Evolutionary conservation across 345 rosid species (phyloP).

Genomic region (Pugionium cornutum): DNA sequence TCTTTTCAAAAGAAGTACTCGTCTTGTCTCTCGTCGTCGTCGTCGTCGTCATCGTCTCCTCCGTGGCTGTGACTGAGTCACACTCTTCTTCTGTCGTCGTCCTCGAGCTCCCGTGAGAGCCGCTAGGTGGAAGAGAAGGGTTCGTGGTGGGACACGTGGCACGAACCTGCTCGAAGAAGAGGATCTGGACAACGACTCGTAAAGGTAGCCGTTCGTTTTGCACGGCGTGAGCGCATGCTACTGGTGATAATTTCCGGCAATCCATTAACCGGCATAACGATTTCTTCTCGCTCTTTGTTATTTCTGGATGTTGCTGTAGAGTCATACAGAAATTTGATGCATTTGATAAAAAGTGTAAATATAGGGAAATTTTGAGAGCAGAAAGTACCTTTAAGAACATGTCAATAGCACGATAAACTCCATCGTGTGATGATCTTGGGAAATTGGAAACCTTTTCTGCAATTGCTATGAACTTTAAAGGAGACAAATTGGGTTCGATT

Average conservation of each 20-base stretch:
- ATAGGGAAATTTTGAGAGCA: not conserved
- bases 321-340: not conserved
- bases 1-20: conserved; percentile 41
- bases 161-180: conserved; percentile 81
- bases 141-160: conserved; percentile 33
- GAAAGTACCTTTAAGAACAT: conserved; percentile 63
- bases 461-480: conserved; percentile 44
- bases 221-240: conserved; percentile 78
- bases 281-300: conserved; percentile 70
- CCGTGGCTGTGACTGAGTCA: conserved; percentile 55
- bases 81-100: conserved; percentile 90
- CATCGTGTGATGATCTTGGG: conserved; percentile 64
- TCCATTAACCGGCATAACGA: conserved; percentile 68
- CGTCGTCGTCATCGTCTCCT: conserved; percentile 43
- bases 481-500: conserved; percentile 51
- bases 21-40: conserved; percentile 38
- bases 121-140: conserved; percentile 50
- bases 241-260: conserved; percentile 76
- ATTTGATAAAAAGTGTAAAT: not conserved
- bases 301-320: conserved; percentile 61
- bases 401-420: conserved; percentile 73
- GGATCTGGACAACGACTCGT: conserved; percentile 81
- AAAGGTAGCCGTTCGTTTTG: conserved; percentile 87
- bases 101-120: conserved; percentile 84
- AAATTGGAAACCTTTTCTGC: conserved; percentile 51